Conservation (phyloP, 805 yeast genomes). For the Helenozyma baotianmanensis region DNA sequence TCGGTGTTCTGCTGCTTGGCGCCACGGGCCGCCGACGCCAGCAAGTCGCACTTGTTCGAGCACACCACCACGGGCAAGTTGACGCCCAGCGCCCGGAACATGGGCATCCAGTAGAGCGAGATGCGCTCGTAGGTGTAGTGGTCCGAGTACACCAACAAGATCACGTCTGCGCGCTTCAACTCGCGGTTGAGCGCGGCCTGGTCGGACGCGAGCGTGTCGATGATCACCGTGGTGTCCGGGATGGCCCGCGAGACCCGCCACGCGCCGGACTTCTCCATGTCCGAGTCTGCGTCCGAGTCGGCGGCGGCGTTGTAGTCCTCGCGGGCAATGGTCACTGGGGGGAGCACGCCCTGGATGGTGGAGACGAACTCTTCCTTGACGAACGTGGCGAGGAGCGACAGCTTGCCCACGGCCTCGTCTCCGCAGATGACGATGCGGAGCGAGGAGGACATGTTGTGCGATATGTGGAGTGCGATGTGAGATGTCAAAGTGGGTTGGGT, state of each 20-base stretch:
- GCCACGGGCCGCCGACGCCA: constrained; percentile 3
- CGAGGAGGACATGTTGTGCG: no score
- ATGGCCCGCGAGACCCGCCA: constrained; percentile 24
- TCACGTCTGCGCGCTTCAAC: constrained; percentile 80
- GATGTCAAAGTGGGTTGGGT: no score
- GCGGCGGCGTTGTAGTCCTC: constrained; percentile 45
- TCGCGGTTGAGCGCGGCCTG: constrained; percentile 58
- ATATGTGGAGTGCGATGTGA: no score
- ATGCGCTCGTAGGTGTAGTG: constrained; percentile 92
- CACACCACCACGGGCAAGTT: constrained; percentile 90
- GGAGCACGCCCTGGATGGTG: constrained; percentile 70
- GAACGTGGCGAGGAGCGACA: constrained; percentile 71
- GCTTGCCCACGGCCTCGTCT: constrained; percentile 87
- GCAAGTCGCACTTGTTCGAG: constrained; percentile 69
- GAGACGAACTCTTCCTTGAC: constrained; percentile 73
- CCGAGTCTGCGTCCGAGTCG: constrained; percentile 7
- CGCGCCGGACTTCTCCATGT: constrained; percentile 2
- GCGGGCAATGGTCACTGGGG: constrained; percentile 79
- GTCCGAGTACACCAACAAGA: constrained; percentile 92
- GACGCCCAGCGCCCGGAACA: constrained; percentile 88
- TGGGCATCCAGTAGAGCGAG: constrained; percentile 90
- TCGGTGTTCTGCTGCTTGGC: constrained; percentile 50
- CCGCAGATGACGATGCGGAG: constrained; percentile 90
- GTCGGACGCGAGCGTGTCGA: constrained; percentile 78
- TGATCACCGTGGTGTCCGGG: constrained; percentile 56